These are phyloP conservation scores for Cyclotella baltica DNA, from an alignment of 108 stramenopile genomes.

Conservation along the genomic window DNA sequence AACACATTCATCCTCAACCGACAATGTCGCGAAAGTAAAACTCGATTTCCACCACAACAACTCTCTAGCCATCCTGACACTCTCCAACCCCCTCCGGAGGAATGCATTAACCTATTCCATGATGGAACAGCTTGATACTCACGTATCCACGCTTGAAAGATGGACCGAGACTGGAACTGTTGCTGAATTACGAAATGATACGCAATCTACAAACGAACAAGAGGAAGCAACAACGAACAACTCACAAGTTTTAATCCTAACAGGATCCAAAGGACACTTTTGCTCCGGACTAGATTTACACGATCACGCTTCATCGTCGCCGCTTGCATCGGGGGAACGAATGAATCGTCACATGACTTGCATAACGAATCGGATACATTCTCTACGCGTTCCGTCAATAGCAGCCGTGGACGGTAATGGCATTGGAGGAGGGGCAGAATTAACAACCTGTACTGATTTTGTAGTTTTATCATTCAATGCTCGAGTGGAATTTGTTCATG, in stretches of 20 bases:
- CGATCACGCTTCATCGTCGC: conserved; percentile 5
- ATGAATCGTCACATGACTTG: conserved; percentile 47
- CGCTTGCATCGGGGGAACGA: conserved; percentile 14
- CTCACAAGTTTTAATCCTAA: conserved; percentile 37
- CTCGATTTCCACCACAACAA: conserved; percentile 20
- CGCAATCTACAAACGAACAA: background rate
- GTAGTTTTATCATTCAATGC: conserved; percentile 40
- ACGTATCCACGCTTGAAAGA: conserved; percentile 16
- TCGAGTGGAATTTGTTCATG: conserved; percentile 46
- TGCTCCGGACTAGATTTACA: conserved; percentile 52
- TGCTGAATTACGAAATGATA: background rate
- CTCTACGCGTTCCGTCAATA: conserved; percentile 35
- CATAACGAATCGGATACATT: conserved; percentile 37
- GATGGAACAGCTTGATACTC: conserved; percentile 48
- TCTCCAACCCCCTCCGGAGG: conserved; percentile 38
- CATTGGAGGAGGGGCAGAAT: conserved; percentile 54
- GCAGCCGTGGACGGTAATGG: conserved; percentile 46
- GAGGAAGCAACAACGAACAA: conserved; percentile 7
- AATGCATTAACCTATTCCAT: conserved; percentile 46
- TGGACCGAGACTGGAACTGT: conserved; percentile 23
- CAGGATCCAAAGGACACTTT: conserved; percentile 42
- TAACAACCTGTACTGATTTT: conserved; percentile 45
- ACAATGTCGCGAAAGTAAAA: conserved; percentile 14
- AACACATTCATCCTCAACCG: background rate
- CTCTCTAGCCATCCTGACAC: conserved; percentile 32